Conservation (phyloP, 2,329 filamentous ascomycete genomes). For the Colletotrichum shisoi region DNA sequence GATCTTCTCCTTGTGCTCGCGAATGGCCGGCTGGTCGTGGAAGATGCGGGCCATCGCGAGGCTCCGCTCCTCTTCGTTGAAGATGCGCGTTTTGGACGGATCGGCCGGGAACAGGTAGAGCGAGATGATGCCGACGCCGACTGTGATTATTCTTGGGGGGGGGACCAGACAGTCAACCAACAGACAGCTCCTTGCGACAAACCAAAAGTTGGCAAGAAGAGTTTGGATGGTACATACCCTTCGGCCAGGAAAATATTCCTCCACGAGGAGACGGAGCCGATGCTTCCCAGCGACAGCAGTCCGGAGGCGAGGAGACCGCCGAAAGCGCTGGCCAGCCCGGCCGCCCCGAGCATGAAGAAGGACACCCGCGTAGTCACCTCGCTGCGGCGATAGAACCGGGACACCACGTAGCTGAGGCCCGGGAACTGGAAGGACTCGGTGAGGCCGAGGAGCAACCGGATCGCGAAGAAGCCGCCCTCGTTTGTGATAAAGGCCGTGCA, state of each 20-base stretch:
- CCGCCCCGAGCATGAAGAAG: conserved; percentile 69
- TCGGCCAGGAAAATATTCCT: conserved; percentile 63
- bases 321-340: conserved; percentile 71
- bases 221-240: conserved; percentile 17
- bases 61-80: conserved; percentile 68
- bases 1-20: conserved; percentile 41
- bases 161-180: background rate
- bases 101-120: conserved; percentile 40
- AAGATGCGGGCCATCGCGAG: conserved; percentile 73
- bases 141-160: conserved; percentile 62
- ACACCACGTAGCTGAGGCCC: conserved; percentile 72
- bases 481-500: conserved; percentile 67
- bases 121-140: conserved; percentile 61
- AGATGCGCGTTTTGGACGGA: conserved; percentile 41
- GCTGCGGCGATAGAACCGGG: conserved; percentile 68
- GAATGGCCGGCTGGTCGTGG: conserved; percentile 44
- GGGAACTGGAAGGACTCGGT: conserved; percentile 73
- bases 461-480: conserved; percentile 57
- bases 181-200: rapidly evolving
- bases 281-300: conserved; percentile 41
- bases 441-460: conserved; percentile 67
- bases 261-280: conserved; percentile 55
- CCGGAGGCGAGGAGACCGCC: conserved; percentile 67
- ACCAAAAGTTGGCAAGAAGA: background rate
- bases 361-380: conserved; percentile 68